These are phyloP conservation scores for Xylona heveae DNA, from an alignment of 495 filamentous ascomycete species.

Conservation along the genomic window DNA sequence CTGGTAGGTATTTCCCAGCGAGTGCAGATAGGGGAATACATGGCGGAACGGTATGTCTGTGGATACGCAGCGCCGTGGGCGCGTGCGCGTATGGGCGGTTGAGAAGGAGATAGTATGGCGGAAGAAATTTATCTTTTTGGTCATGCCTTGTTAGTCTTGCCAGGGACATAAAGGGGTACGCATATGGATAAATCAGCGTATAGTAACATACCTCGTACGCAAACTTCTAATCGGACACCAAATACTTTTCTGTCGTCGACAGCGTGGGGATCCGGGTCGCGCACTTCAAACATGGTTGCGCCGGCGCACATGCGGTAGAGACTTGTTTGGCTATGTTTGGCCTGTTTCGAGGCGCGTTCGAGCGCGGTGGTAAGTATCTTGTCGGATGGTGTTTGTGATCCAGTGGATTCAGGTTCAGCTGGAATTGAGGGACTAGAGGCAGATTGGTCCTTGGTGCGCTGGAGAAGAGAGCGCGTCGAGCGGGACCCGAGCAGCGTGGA, in stretches of 20 bases:
- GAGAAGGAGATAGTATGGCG: constrained; percentile 6
- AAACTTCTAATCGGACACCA: constrained; percentile 6
- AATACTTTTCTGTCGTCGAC: constrained; percentile 4
- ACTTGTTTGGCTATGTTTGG: constrained; percentile 1
- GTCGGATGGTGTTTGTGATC: too few species aligned
- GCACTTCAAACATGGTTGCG: constrained; percentile 5
- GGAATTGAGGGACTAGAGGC: too few species aligned
- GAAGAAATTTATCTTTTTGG: constrained; percentile 3
- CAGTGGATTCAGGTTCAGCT: too few species aligned
- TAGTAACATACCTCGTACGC: constrained; percentile 2
- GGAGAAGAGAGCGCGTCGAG: too few species aligned
- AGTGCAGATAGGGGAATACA: constrained; percentile 3
- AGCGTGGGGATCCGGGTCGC: constrained; percentile 4
- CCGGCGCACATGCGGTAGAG: constrained; percentile 6
- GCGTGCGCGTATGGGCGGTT: constrained; percentile 1
- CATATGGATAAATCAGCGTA: neutral
- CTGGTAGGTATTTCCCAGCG: constrained; percentile 1
- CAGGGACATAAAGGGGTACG: too few species aligned
- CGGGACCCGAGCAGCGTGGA: too few species aligned
- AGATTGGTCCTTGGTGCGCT: too few species aligned
- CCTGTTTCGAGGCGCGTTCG: neutral
- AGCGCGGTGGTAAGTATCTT: neutral
- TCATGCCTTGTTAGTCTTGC: too few species aligned
- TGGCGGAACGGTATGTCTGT: constrained; percentile 5
- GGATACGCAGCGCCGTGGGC: constrained; percentile 1